phyloP scores from a whole-genome alignment of 2,329 filamentous ascomycete genomes.

The Ophiosphaerella narmari region DNA sequence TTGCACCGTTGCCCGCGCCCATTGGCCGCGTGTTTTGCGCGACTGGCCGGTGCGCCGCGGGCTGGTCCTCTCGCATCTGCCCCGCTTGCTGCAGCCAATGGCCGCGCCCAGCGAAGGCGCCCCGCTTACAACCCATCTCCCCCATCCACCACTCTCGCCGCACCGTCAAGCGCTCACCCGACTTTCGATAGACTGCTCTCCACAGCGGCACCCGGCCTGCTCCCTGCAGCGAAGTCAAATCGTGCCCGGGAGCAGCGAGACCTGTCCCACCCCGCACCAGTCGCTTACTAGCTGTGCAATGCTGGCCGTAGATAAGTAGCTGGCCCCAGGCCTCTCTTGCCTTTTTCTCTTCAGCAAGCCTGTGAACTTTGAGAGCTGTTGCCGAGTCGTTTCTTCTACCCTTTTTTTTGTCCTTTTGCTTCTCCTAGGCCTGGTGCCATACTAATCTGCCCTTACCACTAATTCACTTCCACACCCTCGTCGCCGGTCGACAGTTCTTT shows the following conservation, averaged over 20 bases:
- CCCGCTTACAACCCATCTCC: constrained; percentile 30
- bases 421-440: constrained; percentile 55
- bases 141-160: constrained; percentile 38
- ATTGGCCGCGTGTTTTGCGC: constrained; percentile 41
- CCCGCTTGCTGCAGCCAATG: constrained; percentile 32
- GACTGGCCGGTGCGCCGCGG: constrained; percentile 24
- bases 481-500: constrained; percentile 53
- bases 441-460: constrained; percentile 37
- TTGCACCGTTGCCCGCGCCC: constrained; percentile 2
- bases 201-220: constrained; percentile 30
- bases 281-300: constrained; percentile 29
- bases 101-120: constrained; percentile 19
- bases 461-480: constrained; percentile 42
- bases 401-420: constrained; percentile 46
- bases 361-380: constrained; percentile 56
- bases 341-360: constrained; percentile 56
- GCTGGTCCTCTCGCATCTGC: constrained; percentile 23
- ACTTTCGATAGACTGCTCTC: constrained; percentile 43
- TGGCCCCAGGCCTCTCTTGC: constrained; percentile 30
- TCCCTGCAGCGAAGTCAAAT: constrained; percentile 44
- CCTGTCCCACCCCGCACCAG: constrained; percentile 32
- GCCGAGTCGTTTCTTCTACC: constrained; percentile 52
- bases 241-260: constrained; percentile 31
- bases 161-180: constrained; percentile 41
- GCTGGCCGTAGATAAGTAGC: constrained; percentile 41